Base-by-base conservation (phyloP, 192 early-diverging fungal genomes). In the Radiomyces spectabilis region DNA sequence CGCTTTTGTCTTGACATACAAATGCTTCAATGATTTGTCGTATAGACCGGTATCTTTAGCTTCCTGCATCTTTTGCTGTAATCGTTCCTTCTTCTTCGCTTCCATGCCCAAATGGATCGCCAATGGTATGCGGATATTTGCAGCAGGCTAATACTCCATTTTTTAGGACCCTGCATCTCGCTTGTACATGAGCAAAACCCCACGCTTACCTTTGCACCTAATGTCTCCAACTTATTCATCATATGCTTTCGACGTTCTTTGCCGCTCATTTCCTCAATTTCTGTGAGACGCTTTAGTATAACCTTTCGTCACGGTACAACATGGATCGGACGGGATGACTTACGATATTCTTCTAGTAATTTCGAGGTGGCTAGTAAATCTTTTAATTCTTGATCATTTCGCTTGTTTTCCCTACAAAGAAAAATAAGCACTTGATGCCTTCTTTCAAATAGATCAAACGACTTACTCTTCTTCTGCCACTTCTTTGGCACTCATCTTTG, bases 11-110 rank as follows among this genome's bases (percentile, higher is more conserved):
- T 57, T 45, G 5, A 62, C 64, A 63, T 66, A 74, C 1, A 66
- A 31, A 51, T 74, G 68, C n/a, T 57, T 59, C 10, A 63, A 34
- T 27, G 68, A 64, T 12, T 67, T 57, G 44, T 74, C 64, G 55
- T 74, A 74, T 18, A 71, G 22, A 16, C 72, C 72, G n/a, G 61
- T 33, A 41, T 74, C 53, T 43, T 74, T 74, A 37, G 61, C 72
- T 18, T 74, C 64, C 33, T 74, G 55, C 16, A 74, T 43, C 26
- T 63, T 55, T 31, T 66, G 43, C 15, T 55, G 8, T 33, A 63
- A 33, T 13, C 57, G 55, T 47, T 71, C 65, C 32, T 41, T 37
- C 26, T 55, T 43, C 51, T 72, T 72, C 10, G 19, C 30, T 5
- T 61, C 40, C 61, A 74, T 61, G 18, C 60, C 69, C 19, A 74